Conservation (phyloP, 148 eudicot species). For the Rhododendron kiyosumense region DNA sequence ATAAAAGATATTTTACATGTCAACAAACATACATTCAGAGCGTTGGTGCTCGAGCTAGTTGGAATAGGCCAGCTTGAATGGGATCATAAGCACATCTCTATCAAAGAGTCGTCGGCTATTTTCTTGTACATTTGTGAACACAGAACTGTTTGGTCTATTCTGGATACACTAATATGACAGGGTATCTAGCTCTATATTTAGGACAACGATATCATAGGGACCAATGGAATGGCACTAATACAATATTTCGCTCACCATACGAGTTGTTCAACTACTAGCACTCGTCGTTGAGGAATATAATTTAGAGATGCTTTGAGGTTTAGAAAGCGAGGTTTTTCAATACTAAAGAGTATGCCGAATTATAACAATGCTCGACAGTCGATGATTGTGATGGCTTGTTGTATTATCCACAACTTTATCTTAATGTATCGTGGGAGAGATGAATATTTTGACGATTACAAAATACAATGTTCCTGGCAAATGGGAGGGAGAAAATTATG, state of each 20-base stretch:
- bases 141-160: neutral
- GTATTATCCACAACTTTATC: neutral
- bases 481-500: neutral
- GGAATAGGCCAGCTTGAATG: too few species aligned
- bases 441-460: neutral
- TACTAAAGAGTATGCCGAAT: neutral
- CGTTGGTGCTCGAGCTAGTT: too few species aligned
- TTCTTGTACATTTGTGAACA: too few species aligned
- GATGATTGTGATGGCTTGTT: too few species aligned
- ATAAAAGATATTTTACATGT: too few species aligned
- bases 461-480: neutral
- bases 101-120: too few species aligned
- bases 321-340: neutral
- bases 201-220: neutral
- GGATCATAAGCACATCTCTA: too few species aligned
- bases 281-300: neutral
- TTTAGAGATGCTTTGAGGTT: neutral
- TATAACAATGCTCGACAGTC: too few species aligned
- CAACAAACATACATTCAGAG: too few species aligned
- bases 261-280: neutral
- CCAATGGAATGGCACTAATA: neutral
- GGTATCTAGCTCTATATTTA: neutral
- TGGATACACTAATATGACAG: neutral
- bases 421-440: neutral
- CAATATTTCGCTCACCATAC: neutral